Base-by-base conservation (phyloP, 345 rosid genomes). In the Melastoma malabathricum region DNA sequence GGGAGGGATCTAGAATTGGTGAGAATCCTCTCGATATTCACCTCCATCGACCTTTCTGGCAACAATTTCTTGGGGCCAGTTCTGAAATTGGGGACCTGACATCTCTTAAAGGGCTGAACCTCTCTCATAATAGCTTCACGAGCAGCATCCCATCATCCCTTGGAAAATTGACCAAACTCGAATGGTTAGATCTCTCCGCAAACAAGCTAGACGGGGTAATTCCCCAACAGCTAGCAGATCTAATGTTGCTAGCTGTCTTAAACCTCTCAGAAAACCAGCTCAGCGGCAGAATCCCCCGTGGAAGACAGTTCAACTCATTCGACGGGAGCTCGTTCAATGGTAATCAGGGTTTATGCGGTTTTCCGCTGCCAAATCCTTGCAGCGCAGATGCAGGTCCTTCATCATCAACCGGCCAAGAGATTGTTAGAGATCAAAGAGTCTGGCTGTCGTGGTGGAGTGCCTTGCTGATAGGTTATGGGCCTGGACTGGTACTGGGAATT, bases 11-110 rank as follows among this genome's bases (percentile, higher is more conserved):
- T 45, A 1, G 29, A 46, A 5, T 23, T 61, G 1, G 16, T 1
- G 2, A 58, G 23, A 43, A 62, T 58, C n/a, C 29, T 34, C 22
- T 44, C 14, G 4, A 3, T 18, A 1, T 49, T 67, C 5, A 16
- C 52, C 0, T 44, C 31, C 18, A 15, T 72, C 29, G 64, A 72
- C 46, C 38, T 73, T 1, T 66, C 72, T n/a, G 9, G n/a, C 14
- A 66, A 69, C 53, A 29, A 38, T 13, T 68, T 72, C 44, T 29
- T 29, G 13, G 70, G 68, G 9, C 13, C 23, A 12, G 63, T 63
- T 56, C 61, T 3, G 23, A 13, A 3, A 8, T 72, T 27, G 71
- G 68, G 29, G 23, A 44, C 18, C 59, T 72, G 5, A 10, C 6
- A 5, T 47, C 49, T 4, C 70, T 64, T 4, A 61, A 20, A 43